Base-by-base conservation (phyloP, 768 basidiomycete genomes). In the Xerocomellus amylosporus region DNA sequence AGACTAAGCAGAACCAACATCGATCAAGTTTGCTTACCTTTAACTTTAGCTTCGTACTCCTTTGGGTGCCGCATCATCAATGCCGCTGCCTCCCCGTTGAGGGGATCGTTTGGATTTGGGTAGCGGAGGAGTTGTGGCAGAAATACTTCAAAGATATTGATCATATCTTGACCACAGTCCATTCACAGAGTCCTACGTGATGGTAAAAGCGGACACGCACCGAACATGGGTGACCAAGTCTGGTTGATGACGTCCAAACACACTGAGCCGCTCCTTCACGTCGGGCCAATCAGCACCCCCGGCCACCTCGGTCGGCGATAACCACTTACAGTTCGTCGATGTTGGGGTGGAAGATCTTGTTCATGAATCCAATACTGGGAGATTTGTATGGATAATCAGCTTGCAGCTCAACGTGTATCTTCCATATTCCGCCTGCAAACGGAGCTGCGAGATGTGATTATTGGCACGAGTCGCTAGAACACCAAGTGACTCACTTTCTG, bases 191-290 rank as follows among this genome's bases (percentile, higher is more conserved):
- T 42, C 45, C 14, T 46, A 49, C 37, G 12, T n/a, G 43, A 54
- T n/a, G 4, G 34, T 24, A 5, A 49, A 30, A 42, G 43, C 13
- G 33, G 44, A 46, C 46, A 77, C 88, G 69, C 69, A 95, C 94
- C 94, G 69, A 97, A 99, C 97, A 99, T 98, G 2, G 97, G 97
- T 39, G 97, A 98, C 97, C 97, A 99, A 15, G 96, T 97, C 76
- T 98, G 95, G 70, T 98, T 98, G 71, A 98, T 98, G 39, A 98
- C 97, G 72, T 98, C 97, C 59, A 99, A 77, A 72, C 97, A 99
- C 49, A 99, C 96, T 6, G 95, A 98, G 40, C 96, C 96, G 68
- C 94, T 97, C 67, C 94, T 96, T 69, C 30, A 56, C 26, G 34
- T 37, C 38, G 49, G 40, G 47, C 43, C 26, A 31, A 43, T 58